These are phyloP conservation scores for Climacium dendroides DNA, from an alignment of 225 moss, liverwort and hornwort species.

Conservation along the genomic window DNA sequence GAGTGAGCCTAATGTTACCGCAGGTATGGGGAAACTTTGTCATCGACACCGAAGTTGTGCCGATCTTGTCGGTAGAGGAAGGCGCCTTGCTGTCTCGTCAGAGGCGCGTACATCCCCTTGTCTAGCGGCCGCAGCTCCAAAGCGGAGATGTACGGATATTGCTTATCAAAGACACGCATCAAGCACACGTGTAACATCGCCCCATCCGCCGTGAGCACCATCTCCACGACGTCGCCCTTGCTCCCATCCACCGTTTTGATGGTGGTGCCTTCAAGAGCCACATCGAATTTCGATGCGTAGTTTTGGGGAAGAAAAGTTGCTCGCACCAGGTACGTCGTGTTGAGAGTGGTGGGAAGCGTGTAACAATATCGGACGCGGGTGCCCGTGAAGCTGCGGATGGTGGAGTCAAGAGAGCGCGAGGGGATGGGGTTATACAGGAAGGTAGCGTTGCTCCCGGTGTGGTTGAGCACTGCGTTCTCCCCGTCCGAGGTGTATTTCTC, in stretches of 20 bases:
- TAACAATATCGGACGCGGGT: background rate
- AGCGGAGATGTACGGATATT: background rate
- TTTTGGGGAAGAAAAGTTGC: background rate
- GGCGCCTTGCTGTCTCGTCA: background rate
- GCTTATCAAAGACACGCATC: background rate
- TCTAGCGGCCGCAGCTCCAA: constrained; percentile 2
- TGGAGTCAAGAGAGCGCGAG: background rate
- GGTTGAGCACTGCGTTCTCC: background rate
- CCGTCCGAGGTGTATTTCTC: background rate
- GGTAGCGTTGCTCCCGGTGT: background rate
- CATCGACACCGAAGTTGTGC: constrained; percentile 5
- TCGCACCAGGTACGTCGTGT: background rate
- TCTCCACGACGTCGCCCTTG: constrained; percentile 1
- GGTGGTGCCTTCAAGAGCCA: background rate
- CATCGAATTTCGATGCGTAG: background rate
- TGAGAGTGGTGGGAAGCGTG: background rate
- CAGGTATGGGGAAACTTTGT: background rate
- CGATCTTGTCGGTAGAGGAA: background rate
- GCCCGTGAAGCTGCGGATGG: background rate
- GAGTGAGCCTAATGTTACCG: background rate
- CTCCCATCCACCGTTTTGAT: background rate
- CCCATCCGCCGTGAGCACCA: background rate
- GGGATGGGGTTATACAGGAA: background rate
- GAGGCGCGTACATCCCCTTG: background rate
- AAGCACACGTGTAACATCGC: background rate